Percentiles rank a stretch among this genome's conserved stretches.
Conservation (phyloP, 78 protist species). For the Tieghemostelium lacteum region DNA sequence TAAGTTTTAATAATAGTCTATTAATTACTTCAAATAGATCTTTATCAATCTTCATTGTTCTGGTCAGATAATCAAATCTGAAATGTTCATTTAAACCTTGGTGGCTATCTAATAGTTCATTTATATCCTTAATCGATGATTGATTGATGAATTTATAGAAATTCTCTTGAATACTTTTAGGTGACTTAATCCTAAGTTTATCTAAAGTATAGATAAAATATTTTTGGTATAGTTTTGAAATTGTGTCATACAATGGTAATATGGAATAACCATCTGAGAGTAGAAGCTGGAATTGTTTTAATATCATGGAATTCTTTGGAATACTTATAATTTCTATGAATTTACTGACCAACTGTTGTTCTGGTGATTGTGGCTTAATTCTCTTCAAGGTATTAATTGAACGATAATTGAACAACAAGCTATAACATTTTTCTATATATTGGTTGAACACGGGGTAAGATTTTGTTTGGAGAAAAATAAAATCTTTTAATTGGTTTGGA, state of each 20-base stretch:
- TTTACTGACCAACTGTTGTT: neutral
- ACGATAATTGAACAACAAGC: constrained; percentile 16
- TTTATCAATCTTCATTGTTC: too few relatives aligned
- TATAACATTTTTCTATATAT: neutral
- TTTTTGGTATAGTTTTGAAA: neutral
- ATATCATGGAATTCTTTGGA: neutral
- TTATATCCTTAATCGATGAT: too few relatives aligned
- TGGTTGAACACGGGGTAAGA: constrained; percentile 33
- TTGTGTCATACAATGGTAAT: constrained; percentile 17
- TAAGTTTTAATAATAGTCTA: too few relatives aligned
- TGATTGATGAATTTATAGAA: too few relatives aligned
- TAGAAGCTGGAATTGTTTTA: neutral
- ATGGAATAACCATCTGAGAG: neutral
- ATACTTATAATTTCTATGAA: neutral
- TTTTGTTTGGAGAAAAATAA: constrained; percentile 37
- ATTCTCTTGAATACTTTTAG: too few relatives aligned
- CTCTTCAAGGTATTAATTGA: neutral
- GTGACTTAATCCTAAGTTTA: too few relatives aligned
- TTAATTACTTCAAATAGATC: too few relatives aligned
- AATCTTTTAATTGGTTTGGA: constrained; percentile 2
- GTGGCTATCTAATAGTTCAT: too few relatives aligned
- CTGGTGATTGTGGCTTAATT: neutral
- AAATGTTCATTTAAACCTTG: too few relatives aligned
- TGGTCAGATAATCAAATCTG: too few relatives aligned
- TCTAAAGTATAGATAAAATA: too few relatives aligned